Evolutionary conservation across 345 rosid genomes (phyloP), one percentile per base, ranked within the genome.

Genomic region (Murraya koenigii): DNA sequence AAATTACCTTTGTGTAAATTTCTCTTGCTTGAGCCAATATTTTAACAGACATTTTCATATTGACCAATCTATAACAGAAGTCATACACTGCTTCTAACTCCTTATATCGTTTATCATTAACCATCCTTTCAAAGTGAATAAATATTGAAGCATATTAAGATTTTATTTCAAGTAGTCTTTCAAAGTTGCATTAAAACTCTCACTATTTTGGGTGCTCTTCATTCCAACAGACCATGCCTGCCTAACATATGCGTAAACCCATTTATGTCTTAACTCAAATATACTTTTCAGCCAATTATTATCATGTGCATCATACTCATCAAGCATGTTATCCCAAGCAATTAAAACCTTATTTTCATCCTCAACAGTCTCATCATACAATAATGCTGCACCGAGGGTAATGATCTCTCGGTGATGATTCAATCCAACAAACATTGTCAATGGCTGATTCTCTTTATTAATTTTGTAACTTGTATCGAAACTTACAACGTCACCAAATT

Each of bases 391-490:
- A n/a, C n/a, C n/a, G n/a, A n/a, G n/a, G n/a, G n/a, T n/a, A n/a
- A n/a, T n/a, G n/a, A n/a, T n/a, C n/a, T n/a, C n/a, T n/a, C n/a
- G n/a, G n/a, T n/a, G n/a, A n/a, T n/a, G n/a, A n/a, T n/a, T n/a
- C n/a, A n/a, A n/a, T n/a, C n/a, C n/a, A n/a, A n/a, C n/a, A n/a
- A n/a, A n/a, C n/a, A n/a, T n/a, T n/a, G n/a, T n/a, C n/a, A n/a
- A n/a, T n/a, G n/a, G n/a, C n/a, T n/a, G n/a, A n/a, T n/a, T n/a
- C n/a, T n/a, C n/a, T n/a, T n/a, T n/a, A n/a, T n/a, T n/a, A n/a
- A n/a, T n/a, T n/a, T n/a, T n/a, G n/a, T n/a, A n/a, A 3, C 38
- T 47, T 23, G 76, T 59, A 54, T 78, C 32, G n/a, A 70, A 64
- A 2, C 15, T 20, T 10, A 39, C 30, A 2, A 73, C 41, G 35